A percentile compares a stretch with the other conserved stretches of the same genome.
phyloP scores from a whole-genome alignment of 1,284 basidiomycete genomes.

The Afroboletus lepidellus region DNA sequence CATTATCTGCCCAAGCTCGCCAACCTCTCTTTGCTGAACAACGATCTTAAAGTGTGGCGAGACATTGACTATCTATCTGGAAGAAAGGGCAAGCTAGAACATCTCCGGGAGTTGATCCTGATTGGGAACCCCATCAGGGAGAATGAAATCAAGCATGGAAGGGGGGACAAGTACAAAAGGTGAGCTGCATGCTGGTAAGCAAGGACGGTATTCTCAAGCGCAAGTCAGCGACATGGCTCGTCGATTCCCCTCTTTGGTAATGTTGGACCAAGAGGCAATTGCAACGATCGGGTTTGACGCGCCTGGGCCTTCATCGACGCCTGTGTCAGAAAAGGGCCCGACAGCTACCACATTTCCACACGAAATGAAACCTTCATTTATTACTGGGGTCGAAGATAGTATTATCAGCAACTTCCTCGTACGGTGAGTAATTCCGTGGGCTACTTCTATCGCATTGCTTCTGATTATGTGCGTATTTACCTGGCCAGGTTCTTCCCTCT shows the following conservation, averaged over 20 bases:
- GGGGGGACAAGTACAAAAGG: conserved; percentile 64
- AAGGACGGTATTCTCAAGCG: conserved; percentile 13
- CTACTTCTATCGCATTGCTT: conserved; percentile 2
- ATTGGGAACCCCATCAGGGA: conserved; percentile 79
- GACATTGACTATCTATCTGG: conserved; percentile 66
- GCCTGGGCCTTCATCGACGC: conserved; percentile 45
- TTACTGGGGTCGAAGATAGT: conserved; percentile 68
- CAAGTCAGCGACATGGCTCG: conserved; percentile 63
- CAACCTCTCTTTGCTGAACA: conserved; percentile 81
- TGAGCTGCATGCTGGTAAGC: conserved; percentile 33
- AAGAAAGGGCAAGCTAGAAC: conserved; percentile 56
- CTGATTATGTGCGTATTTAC: conserved; percentile 12
- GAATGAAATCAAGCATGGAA: conserved; percentile 54
- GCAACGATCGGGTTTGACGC: conserved; percentile 71
- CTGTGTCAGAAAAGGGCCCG: conserved; percentile 41
- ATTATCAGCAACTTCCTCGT: conserved; percentile 76
- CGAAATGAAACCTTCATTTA: conserved; percentile 71
- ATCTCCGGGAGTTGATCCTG: conserved; percentile 76
- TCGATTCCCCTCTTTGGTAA: conserved; percentile 67
- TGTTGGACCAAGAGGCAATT: conserved; percentile 76
- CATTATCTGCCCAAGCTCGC: conserved; percentile 71
- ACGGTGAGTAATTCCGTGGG: conserved; percentile 48
- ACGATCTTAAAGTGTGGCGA: conserved; percentile 61
- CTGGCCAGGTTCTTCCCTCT: conserved; percentile 73
- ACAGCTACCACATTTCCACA: conserved; percentile 68